A percentile compares a stretch with the other conserved stretches of the same genome.
Evolutionary conservation across 352 stramenopile species (phyloP).

Genomic region (Pseudoperonospora humuli): DNA sequence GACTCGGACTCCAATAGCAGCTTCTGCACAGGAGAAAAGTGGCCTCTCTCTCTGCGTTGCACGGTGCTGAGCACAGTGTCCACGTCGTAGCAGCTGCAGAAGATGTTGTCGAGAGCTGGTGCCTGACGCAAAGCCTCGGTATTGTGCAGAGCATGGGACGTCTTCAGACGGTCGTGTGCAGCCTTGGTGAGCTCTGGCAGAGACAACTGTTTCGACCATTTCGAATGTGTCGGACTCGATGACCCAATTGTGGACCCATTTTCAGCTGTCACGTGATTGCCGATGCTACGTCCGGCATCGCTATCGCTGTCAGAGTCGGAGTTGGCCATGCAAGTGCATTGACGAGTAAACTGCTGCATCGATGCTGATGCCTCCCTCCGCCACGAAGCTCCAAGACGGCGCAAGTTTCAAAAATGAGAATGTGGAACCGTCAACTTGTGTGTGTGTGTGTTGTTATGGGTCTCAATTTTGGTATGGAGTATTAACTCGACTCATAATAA

Average conservation of each 20-base stretch:
- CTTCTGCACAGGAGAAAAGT: constrained; percentile 58
- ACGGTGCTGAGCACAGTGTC: constrained; percentile 58
- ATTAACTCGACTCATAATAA: too few relatives aligned
- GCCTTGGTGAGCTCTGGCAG: constrained; percentile 24
- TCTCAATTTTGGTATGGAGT: too few relatives aligned
- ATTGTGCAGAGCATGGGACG: constrained; percentile 67
- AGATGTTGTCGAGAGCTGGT: constrained; percentile 56
- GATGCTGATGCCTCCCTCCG: not conserved
- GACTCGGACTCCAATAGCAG: constrained; percentile 52
- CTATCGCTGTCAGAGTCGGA: constrained; percentile 64
- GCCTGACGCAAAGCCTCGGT: constrained; percentile 57
- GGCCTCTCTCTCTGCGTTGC: constrained; percentile 43
- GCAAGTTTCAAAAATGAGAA: constrained; percentile 5
- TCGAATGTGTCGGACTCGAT: not conserved
- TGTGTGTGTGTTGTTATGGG: too few relatives aligned
- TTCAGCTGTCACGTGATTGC: not conserved
- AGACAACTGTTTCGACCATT: constrained; percentile 27
- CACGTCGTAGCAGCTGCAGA: constrained; percentile 68
- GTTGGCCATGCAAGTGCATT: constrained; percentile 63
- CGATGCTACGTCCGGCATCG: constrained; percentile 1
- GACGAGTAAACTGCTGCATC: constrained; percentile 26
- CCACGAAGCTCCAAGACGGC: too few relatives aligned
- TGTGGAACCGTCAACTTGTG: constrained; percentile 1
- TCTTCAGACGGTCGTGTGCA: constrained; percentile 47
- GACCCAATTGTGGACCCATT: not conserved